Evolutionary conservation across 441 rosid genomes (phyloP).

Genomic region (Pelargonium australe): DNA sequence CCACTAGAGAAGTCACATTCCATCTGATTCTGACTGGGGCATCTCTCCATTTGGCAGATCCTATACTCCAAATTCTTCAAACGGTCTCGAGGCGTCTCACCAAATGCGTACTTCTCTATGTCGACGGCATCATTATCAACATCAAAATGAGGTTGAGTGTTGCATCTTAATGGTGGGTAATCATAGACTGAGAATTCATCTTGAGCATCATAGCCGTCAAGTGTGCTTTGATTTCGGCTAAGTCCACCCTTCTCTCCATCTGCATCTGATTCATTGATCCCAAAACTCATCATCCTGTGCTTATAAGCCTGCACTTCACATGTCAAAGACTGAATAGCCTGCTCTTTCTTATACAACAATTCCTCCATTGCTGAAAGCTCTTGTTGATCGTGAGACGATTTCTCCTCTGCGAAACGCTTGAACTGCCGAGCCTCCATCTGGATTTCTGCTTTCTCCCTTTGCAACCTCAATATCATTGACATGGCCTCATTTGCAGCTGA

Average conservation of each 20-base stretch:
- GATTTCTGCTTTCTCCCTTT: conserved; percentile 91
- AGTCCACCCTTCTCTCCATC: conserved; percentile 32
- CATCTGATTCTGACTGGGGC: conserved; percentile 41
- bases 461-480: conserved; percentile 95
- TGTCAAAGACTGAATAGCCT: conserved; percentile 61
- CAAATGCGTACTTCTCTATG: conserved; percentile 61
- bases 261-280: conserved; percentile 57
- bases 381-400: conserved; percentile 83
- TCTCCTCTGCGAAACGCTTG: conserved; percentile 87
- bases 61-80: conserved; percentile 72
- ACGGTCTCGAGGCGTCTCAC: conserved; percentile 55
- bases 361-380: conserved; percentile 71
- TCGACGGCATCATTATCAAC: conserved; percentile 51
- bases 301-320: conserved; percentile 82
- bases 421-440: conserved; percentile 91
- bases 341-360: conserved; percentile 79
- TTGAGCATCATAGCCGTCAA: conserved; percentile 36
- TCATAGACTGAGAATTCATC: conserved; percentile 46
- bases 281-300: conserved; percentile 92
- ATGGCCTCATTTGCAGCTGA: conserved; percentile 93
- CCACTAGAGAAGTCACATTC: conserved; percentile 41
- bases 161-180: conserved; percentile 76
- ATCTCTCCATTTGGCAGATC: conserved; percentile 74
- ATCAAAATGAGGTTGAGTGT: conserved; percentile 36
- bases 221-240: conserved; percentile 36